Evolutionary conservation across 164 flowering plant species (phyloP).

Genomic region (Chloranthus sessilifolius): DNA sequence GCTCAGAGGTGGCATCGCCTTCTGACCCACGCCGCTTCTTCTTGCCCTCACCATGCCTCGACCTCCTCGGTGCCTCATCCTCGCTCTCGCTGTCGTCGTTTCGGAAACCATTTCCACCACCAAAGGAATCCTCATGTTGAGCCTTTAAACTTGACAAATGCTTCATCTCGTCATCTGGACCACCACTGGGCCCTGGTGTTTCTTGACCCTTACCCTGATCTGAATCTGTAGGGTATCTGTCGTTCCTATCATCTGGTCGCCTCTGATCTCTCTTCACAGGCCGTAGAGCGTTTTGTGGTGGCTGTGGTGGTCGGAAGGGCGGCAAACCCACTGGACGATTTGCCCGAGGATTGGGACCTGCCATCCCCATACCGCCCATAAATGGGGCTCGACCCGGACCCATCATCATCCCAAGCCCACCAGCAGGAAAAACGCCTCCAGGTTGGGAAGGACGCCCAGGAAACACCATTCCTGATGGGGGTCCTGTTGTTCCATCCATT

Average conservation of each 20-base stretch:
- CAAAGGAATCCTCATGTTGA: constrained; percentile 45
- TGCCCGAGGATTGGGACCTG: constrained; percentile 31
- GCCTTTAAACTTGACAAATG: constrained; percentile 36
- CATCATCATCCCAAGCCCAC: constrained; percentile 92
- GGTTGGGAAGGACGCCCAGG: constrained; percentile 74
- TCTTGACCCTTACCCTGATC: constrained; percentile 54
- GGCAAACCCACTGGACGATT: constrained; percentile 50
- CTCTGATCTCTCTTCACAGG: constrained; percentile 54
- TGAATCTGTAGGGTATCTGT: constrained; percentile 36
- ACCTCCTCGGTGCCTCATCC: constrained; percentile 95
- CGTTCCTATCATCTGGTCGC: constrained; percentile 36
- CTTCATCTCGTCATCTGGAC: constrained; percentile 34
- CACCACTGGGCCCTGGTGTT: constrained; percentile 22
- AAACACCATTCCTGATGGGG: constrained; percentile 70
- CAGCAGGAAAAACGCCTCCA: constrained; percentile 55
- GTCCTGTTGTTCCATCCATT: constrained; percentile 27
- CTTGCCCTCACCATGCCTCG: constrained; percentile 88
- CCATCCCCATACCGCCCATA: constrained; percentile 68
- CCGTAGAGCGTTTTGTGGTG: constrained; percentile 35
- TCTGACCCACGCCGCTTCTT: constrained; percentile 60
- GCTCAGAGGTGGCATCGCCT: constrained; percentile 15
- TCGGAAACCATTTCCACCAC: constrained; percentile 35
- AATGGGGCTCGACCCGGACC: constrained; percentile 84
- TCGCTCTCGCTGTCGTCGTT: constrained; percentile 93
- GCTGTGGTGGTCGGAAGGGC: constrained; percentile 39